Evolutionary conservation across 2,329 filamentous ascomycete species (phyloP), one percentile per base, ranked within the genome.

Genomic region (Sordariomycetes sp.): DNA sequence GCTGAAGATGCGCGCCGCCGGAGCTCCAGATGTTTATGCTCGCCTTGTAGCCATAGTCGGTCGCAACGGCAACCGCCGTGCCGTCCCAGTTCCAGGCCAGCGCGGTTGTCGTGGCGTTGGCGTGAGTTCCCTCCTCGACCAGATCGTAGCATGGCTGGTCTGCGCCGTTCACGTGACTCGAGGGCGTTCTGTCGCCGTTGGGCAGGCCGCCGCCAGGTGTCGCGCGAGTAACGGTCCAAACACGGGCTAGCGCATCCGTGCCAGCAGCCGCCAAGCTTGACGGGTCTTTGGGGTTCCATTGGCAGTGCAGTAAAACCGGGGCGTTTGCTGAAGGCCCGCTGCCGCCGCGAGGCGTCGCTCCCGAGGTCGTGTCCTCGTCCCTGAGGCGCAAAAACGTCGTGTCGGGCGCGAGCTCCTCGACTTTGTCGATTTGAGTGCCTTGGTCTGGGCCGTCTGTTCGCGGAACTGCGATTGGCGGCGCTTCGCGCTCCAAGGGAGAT

Each of bases 181-280:
- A 24, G 25, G 28, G 25, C 18, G 48, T 32, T 11, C 40, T 54
- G 53, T 55, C 58, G 14, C 46, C 46, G 57, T 64, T 58, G 28
- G 60, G 46, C 53, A 60, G 54, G 57, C 58, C 24, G 51, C 58
- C 59, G 51, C 58, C 59, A 64, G 74, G 72, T 65, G 76, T 71
- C 68, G 74, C 75, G 77, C 78, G 79, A 69, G 79, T 78, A 64
- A 86, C 71, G 62, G 80, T 85, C 83, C 83, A 86, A 73, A 86
- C 77, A 63, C 83, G 82, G 76, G 83, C 83, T 81, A 86, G 81
- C 72, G 83, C 81, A 76, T 86, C 83, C 70, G 82, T 86, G 66
- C 83, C 83, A 74, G 81, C 82, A 76, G 82, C 82, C 71, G 82
- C 83, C 77, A 87, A 76, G 72, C 84, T 74, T 60, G 79, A 81